A percentile compares a stretch with the other conserved stretches of the same genome.
Evolutionary conservation across 306 rosid species (phyloP).

Genomic region (Sindora glabra): DNA sequence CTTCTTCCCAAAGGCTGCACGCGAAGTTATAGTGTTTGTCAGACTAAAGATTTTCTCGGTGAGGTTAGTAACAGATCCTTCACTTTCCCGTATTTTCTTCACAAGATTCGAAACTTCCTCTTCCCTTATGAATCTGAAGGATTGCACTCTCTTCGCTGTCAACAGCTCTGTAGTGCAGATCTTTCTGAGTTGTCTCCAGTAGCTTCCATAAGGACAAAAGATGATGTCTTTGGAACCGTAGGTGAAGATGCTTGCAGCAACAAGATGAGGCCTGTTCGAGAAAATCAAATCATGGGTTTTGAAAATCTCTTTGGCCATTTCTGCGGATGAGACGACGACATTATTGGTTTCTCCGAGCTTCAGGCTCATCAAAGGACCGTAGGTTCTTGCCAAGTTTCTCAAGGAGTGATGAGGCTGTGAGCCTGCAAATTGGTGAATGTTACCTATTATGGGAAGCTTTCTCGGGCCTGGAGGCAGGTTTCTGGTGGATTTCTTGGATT

Average conservation of each 20-base stretch:
- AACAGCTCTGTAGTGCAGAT: background rate
- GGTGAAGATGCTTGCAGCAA: background rate
- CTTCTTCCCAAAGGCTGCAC: background rate
- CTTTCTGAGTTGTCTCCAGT: conserved; percentile 5
- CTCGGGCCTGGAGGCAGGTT: background rate
- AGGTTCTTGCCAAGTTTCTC: conserved; percentile 2
- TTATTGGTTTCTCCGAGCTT: background rate
- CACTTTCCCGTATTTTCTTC: background rate
- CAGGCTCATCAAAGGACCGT: conserved; percentile 14
- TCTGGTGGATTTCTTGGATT: background rate
- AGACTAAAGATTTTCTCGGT: background rate
- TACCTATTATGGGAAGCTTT: background rate
- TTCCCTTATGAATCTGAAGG: background rate
- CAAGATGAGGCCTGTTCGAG: background rate
- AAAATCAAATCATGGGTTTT: conserved; percentile 1
- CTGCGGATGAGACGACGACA: conserved; percentile 1
- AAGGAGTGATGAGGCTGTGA: background rate
- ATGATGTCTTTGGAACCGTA: background rate
- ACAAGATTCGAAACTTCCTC: background rate
- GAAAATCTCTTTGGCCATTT: conserved; percentile 13
- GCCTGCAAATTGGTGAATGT: conserved; percentile 6
- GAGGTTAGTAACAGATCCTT: background rate
- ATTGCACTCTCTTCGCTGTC: background rate
- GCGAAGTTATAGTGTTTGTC: background rate
- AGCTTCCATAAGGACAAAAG: background rate